Evolutionary conservation across 2,329 filamentous ascomycete species (phyloP).

Genomic region (Verticillium zaregamsianum): DNA sequence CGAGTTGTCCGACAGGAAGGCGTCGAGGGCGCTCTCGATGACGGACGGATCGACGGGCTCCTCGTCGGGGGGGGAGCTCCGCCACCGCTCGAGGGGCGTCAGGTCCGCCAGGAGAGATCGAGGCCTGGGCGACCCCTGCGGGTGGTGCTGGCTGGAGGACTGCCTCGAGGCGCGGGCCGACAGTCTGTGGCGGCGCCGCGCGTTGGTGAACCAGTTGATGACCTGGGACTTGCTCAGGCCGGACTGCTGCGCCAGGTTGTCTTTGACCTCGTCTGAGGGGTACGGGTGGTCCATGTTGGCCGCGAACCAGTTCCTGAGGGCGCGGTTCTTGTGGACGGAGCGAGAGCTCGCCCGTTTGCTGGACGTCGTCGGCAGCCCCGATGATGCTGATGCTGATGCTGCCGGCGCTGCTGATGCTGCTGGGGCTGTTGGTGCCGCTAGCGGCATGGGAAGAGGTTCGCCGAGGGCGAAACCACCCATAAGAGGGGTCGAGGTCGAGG

Average conservation of each 20-base stretch:
- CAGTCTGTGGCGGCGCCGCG: constrained; percentile 40
- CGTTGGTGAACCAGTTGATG: constrained; percentile 48
- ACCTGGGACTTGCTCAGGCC: constrained; percentile 41
- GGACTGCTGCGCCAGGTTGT: constrained; percentile 32
- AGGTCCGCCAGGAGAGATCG: constrained; percentile 26
- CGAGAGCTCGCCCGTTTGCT: constrained; percentile 31
- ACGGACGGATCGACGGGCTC: constrained; percentile 34
- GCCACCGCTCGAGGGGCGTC: constrained; percentile 39
- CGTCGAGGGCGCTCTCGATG: constrained; percentile 30
- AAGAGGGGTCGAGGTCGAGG: constrained; percentile 7
- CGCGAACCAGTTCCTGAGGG: constrained; percentile 41
- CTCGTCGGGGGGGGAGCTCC: constrained; percentile 35
- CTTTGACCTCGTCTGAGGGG: constrained; percentile 41
- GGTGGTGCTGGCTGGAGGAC: constrained; percentile 21
- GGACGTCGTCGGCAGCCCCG: constrained; percentile 8
- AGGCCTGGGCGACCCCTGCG: constrained; percentile 39
- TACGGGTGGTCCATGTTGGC: constrained; percentile 42
- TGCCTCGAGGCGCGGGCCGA: constrained; percentile 19
- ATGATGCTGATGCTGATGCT: constrained; percentile 2
- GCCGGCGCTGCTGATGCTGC: constrained; percentile 1
- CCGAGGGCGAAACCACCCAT: neutral
- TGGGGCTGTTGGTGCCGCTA: too few species aligned
- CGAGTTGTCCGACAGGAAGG: constrained; percentile 4
- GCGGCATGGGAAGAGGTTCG: too few species aligned
- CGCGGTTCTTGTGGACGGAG: constrained; percentile 39